Evolutionary conservation across 345 rosid genomes (phyloP), one percentile per base, ranked within the genome.

Genomic region (Streptanthus diversifolius): DNA sequence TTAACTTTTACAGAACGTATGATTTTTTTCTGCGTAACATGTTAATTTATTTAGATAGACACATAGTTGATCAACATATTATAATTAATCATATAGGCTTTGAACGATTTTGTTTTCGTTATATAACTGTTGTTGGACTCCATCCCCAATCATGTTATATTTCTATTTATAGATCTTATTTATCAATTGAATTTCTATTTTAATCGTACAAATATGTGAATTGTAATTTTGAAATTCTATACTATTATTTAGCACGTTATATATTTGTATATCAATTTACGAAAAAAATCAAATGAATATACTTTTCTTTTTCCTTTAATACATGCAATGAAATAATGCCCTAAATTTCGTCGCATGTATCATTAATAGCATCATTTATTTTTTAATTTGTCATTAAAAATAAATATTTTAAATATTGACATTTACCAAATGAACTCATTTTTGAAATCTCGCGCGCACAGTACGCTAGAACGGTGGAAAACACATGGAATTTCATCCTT

Each of bases 401-500:
- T 48, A 22, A 48, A 10, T 48, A 21, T 21, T 19, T 21, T 18
- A 7, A 0, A 2, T 18, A 22, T 49, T 22, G 10, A 11, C 27
- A 6, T 21, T 5, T 19, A 48, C 27, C 3, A 1, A 21, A 49
- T 11, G 21, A 49, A 22, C 30, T 21, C 7, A 4, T 1, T 49
- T 49, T 49, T 10, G 13, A 10, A 35, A 11, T 51, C 21, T 64
- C 7, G 7, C 71, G 21, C n/a, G 7, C 71, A 12, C 85, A 93
- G 97, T 93, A 84, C 71, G 61, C 33, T 10, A 81, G 69, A 58
- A 79, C 81, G 4, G 72, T 70, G 0, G 2, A 82, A 1, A 69
- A 79, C 47, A 30, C 80, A 39, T 92, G 98, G 98, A 92, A 81
- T 65, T 92, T 90, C 53, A 82, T 90, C 17, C 79, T 90, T 1